These are phyloP conservation scores for Scedosporium boydii DNA, from an alignment of 2,329 filamentous ascomycete species.

Conservation along the genomic window DNA sequence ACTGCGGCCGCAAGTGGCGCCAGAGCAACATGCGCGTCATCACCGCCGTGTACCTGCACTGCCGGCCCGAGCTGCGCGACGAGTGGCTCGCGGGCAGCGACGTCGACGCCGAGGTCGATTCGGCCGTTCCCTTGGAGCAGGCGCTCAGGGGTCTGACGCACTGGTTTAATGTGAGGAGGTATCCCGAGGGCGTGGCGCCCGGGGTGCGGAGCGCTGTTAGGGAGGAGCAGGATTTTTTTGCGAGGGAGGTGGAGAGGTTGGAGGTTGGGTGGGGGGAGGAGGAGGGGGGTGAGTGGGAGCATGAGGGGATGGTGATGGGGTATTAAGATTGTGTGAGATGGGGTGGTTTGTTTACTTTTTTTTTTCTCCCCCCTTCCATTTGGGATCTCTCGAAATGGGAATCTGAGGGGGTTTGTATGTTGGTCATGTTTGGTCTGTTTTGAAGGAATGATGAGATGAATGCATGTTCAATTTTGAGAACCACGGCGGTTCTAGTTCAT, in stretches of 20 bases:
- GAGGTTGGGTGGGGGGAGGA: slow-evolving; percentile 42
- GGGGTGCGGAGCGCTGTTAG: slow-evolving; percentile 49
- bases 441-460: neutral
- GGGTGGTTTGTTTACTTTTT: neutral
- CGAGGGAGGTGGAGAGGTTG: slow-evolving; percentile 65
- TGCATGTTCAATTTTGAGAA: neutral
- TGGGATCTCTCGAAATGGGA: neutral
- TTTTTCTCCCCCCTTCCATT: neutral
- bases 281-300: slow-evolving; percentile 16
- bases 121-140: slow-evolving; percentile 85
- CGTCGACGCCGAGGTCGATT: slow-evolving; percentile 88
- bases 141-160: slow-evolving; percentile 81
- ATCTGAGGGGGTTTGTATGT: neutral
- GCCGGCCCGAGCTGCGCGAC: slow-evolving; percentile 82
- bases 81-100: slow-evolving; percentile 91
- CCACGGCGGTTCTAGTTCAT: neutral
- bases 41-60: slow-evolving; percentile 91
- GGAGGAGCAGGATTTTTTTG: slow-evolving; percentile 73
- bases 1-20: slow-evolving; percentile 96
- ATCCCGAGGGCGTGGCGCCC: slow-evolving; percentile 63
- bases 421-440: neutral
- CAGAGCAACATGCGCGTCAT: slow-evolving; percentile 98
- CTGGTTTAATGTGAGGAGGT: slow-evolving; percentile 83
- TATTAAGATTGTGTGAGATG: neutral
- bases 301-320: slow-evolving; percentile 11